These are phyloP conservation scores for Rubia peregrina DNA, from an alignment of 305 asterid species.

Conservation along the genomic window DNA sequence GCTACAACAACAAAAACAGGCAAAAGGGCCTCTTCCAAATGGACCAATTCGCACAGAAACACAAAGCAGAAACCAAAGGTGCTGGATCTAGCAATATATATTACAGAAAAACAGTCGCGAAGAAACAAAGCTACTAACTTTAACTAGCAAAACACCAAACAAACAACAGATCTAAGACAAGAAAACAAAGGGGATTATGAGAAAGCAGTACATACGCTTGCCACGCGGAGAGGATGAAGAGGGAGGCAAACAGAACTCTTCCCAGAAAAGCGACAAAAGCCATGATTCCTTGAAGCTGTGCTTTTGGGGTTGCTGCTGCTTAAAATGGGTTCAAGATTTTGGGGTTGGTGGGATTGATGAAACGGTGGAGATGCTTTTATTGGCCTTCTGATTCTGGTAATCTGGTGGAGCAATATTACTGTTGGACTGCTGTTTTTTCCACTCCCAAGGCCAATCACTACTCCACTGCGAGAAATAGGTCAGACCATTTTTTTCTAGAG, in stretches of 20 bases:
- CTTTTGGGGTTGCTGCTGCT: background rate
- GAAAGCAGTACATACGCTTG: conserved; percentile 43
- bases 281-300: conserved; percentile 24
- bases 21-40: background rate
- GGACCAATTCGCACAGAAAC: background rate
- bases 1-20: background rate
- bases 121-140: background rate
- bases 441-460: background rate
- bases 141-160: background rate
- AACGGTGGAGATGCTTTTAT: conserved; percentile 9
- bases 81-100: conserved; percentile 26
- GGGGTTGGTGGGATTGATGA: conserved; percentile 17
- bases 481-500: too few species aligned
- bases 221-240: conserved; percentile 92
- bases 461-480: background rate
- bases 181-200: background rate
- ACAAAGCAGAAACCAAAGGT: background rate
- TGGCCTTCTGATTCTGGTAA: background rate
- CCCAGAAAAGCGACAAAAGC: conserved; percentile 79
- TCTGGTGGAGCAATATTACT: background rate
- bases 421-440: conserved; percentile 8
- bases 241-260: conserved; percentile 58
- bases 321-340: background rate
- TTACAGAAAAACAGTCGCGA: background rate
- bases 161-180: conserved; percentile 21